Base-by-base conservation (phyloP, 176 grass and related monocot genomes). In the Oryza punctata region DNA sequence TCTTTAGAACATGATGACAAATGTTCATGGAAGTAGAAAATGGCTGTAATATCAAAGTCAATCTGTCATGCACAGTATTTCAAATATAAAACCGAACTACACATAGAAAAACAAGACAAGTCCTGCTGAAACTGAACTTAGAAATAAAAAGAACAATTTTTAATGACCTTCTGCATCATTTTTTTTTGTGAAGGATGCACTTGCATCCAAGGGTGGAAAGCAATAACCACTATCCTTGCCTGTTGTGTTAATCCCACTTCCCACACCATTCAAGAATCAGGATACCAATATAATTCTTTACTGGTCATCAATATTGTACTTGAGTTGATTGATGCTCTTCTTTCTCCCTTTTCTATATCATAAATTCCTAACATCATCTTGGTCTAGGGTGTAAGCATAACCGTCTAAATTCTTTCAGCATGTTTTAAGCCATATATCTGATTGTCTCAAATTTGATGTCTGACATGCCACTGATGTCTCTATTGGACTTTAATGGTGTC, bases 331-430 rank as follows among this genome's bases (percentile, higher is more conserved):
- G n/a, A 65, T 76, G 59, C 13, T 65, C 33, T 64, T 65, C 37
- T 73, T n/a, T 28, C 44, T 73, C 25, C 10, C 18, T 70, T 70
- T 71, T 52, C 41, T 18, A 25, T 50, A 50, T 5, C 6, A 28
- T 4, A 28, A 35, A 35, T 35, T 35, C 33, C 33, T 35, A 35
- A 13, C 14, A 38, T 50, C 5, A 72, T 72, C 67, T 63, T 71
- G 29, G 4, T 75, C 63, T 81, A 18, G 27, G 27, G 47, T 7
- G 38, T 81, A 64, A 29, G 40, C 65, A 33, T 5, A 37, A 11
- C 12, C n/a, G 69, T 67, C 10, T 85, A 5, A 28, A 27, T 84
- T 84, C 7, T 52, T 84, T 79, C 14, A 63, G 72, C 29, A 63
- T 70, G 76, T 77, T 72, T 25, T 26, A 54, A 73, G 47, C 9